Conservation (phyloP, 2,329 filamentous ascomycete species). For the Pseudogymnoascus sp. region DNA sequence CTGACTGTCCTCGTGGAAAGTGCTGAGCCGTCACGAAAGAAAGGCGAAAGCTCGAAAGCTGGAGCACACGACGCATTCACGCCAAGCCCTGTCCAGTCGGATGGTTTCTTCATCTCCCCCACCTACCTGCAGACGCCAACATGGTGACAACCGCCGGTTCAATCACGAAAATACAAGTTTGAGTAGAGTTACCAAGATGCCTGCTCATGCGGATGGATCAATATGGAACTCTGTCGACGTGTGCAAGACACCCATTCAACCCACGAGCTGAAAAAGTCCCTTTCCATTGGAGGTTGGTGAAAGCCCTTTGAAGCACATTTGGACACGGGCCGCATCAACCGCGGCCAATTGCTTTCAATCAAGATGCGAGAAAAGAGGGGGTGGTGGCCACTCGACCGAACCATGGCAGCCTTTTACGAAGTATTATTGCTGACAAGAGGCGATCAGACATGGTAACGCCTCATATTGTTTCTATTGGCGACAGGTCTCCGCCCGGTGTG, state of each 20-base stretch:
- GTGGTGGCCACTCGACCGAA: background rate
- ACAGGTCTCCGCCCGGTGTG: background rate
- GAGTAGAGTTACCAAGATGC: background rate
- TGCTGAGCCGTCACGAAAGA: background rate
- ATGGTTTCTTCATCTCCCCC: background rate
- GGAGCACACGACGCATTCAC: slow-evolving; percentile 1
- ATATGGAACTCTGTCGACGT: background rate
- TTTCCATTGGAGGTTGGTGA: background rate
- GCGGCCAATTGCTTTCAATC: slow-evolving; percentile 3
- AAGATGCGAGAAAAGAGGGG: background rate
- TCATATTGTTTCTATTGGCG: background rate
- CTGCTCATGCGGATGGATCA: background rate
- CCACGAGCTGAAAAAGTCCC: background rate
- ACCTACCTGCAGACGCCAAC: background rate
- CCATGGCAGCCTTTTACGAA: background rate
- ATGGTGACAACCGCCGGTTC: background rate
- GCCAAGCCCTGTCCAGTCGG: background rate
- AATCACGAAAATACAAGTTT: background rate
- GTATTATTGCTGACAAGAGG: background rate
- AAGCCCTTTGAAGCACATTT: background rate
- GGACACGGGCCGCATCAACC: background rate
- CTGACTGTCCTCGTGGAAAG: background rate
- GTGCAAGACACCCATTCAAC: background rate
- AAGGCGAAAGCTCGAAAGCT: background rate
- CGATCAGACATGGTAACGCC: background rate